These are phyloP conservation scores for Sicyos edulis DNA, from an alignment of 306 rosid species.

Conservation along the genomic window DNA sequence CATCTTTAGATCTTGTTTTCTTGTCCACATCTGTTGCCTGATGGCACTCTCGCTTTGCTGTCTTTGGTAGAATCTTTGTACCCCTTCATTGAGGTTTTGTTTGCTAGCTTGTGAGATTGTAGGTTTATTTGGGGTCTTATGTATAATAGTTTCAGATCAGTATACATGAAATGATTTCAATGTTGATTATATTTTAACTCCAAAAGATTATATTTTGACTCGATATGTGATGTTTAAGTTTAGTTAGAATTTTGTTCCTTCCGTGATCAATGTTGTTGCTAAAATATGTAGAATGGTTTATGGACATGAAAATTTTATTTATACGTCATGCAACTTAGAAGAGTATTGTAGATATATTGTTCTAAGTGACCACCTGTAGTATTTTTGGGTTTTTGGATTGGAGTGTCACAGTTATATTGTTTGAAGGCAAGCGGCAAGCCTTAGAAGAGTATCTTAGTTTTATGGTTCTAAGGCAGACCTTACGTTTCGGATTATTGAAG, in stretches of 20 bases:
- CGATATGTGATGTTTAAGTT: not conserved
- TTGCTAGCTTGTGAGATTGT: not conserved
- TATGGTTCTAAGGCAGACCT: slow-evolving; percentile 2
- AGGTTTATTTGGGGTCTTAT: slow-evolving; percentile 19
- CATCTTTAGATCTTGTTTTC: slow-evolving; percentile 16
- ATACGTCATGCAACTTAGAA: not conserved
- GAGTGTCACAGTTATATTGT: not conserved
- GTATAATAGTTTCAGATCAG: not conserved
- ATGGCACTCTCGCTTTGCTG: slow-evolving; percentile 11
- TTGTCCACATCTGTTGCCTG: slow-evolving; percentile 1
- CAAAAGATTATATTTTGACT: not conserved
- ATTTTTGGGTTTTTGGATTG: not conserved
- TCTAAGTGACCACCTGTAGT: not conserved
- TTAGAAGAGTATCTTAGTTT: not conserved
- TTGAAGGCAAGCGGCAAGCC: not conserved
- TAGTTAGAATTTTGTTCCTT: not conserved
- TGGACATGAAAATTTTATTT: not conserved
- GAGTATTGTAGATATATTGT: too few species aligned
- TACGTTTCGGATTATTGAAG: slow-evolving; percentile 2
- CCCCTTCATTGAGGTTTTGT: slow-evolving; percentile 2
- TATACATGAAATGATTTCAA: not conserved
- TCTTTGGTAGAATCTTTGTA: slow-evolving; percentile 8
- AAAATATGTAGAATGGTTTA: slow-evolving; percentile 16
- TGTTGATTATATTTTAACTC: not conserved
- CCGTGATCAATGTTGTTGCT: not conserved